phyloP scores from a whole-genome alignment of 2,329 filamentous ascomycete species.

The Apiospora marii region DNA sequence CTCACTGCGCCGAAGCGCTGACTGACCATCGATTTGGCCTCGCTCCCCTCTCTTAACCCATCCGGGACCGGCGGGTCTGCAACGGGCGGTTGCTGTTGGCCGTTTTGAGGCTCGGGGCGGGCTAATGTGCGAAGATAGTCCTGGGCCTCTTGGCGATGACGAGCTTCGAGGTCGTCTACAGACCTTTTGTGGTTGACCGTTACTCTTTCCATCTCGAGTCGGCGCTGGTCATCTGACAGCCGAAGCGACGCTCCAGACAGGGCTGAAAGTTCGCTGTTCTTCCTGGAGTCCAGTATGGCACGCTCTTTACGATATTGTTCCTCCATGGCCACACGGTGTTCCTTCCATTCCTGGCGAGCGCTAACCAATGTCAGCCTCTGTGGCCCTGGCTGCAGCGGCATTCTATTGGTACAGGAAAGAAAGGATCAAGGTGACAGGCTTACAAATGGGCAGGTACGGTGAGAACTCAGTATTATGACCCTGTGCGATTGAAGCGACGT shows the following conservation, averaged over 20 bases:
- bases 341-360: slow-evolving; percentile 10
- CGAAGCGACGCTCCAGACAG: not conserved
- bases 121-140: not conserved
- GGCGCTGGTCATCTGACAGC: not conserved
- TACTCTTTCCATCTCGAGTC: not conserved
- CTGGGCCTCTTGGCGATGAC: not conserved
- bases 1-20: not conserved
- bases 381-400: not conserved
- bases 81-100: not conserved
- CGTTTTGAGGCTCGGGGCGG: not conserved
- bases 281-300: not conserved
- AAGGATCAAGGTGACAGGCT: not conserved
- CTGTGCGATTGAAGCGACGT: not conserved
- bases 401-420: not conserved
- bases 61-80: not conserved
- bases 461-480: not conserved
- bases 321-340: not conserved
- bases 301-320: not conserved
- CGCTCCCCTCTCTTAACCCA: not conserved
- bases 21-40: not conserved
- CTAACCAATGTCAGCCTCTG: not conserved
- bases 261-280: not conserved
- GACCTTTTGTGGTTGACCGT: not conserved
- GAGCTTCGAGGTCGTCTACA: not conserved
- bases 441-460: not conserved